These are phyloP conservation scores for Candida maris DNA, from an alignment of 805 yeast species.

Conservation along the genomic window DNA sequence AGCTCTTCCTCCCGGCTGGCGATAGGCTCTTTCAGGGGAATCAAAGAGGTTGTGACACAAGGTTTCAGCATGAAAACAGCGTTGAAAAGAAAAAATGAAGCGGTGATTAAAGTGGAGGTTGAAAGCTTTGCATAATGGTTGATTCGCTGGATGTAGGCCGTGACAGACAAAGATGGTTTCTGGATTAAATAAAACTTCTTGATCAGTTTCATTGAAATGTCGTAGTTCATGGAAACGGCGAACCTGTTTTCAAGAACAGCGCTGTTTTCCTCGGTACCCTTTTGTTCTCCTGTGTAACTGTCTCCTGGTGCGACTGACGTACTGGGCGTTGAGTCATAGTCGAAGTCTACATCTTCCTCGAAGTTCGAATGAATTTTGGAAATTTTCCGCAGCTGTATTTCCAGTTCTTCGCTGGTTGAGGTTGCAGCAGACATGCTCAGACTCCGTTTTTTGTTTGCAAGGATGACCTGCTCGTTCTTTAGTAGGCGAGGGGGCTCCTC, in stretches of 20 bases:
- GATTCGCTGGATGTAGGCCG: conserved; percentile 30
- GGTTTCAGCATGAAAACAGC: conserved; percentile 26
- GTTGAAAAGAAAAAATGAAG: conserved; percentile 30
- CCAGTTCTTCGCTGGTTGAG: conserved; percentile 23
- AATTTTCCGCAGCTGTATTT: conserved; percentile 24
- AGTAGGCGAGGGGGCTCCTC: conserved; percentile 9
- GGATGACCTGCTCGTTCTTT: conserved; percentile 3
- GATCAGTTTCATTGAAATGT: conserved; percentile 12
- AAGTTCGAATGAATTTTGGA: conserved; percentile 29
- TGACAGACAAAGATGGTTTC: conserved; percentile 28
- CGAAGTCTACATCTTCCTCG: conserved; percentile 13
- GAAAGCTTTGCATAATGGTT: conserved; percentile 29
- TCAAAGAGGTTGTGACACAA: conserved; percentile 9
- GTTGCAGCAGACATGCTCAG: conserved; percentile 13
- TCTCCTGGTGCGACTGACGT: background rate
- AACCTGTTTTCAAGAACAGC: conserved; percentile 5
- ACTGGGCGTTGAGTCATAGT: background rate
- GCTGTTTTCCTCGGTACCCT: background rate
- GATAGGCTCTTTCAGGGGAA: conserved; percentile 12
- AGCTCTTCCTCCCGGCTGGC: conserved; percentile 1
- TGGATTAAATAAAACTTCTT: conserved; percentile 30
- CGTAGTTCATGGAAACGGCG: conserved; percentile 9
- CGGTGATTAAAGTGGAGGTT: conserved; percentile 30
- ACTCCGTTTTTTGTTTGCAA: conserved; percentile 1
- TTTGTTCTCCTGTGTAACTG: background rate